Conservation (phyloP, 257 asterid genomes). For the Ligustrum vulgare region DNA sequence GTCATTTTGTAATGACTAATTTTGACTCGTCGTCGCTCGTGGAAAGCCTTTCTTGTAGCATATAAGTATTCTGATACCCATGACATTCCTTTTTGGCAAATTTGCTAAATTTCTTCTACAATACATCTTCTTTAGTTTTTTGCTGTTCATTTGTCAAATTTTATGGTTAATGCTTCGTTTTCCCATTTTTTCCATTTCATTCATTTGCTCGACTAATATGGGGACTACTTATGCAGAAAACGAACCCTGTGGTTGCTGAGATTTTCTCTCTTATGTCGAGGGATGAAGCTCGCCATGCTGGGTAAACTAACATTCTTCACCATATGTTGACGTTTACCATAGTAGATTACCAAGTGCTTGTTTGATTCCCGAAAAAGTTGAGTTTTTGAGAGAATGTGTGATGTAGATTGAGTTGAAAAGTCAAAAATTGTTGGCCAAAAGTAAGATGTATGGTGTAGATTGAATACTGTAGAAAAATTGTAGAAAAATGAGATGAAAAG, state of each 20-base stretch:
- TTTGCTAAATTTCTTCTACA: neutral
- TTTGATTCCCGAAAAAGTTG: too few species aligned
- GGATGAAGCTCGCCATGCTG: conserved; percentile 95
- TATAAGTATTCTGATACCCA: neutral
- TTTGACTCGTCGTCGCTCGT: too few species aligned
- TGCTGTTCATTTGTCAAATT: neutral
- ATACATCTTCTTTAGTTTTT: neutral
- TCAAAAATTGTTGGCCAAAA: too few species aligned
- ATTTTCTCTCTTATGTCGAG: conserved; percentile 94
- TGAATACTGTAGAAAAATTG: too few species aligned
- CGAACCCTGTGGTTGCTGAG: conserved; percentile 92
- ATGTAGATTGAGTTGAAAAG: too few species aligned
- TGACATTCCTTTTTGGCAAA: neutral
- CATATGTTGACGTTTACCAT: neutral
- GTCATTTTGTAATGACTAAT: neutral
- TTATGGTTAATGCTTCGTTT: neutral
- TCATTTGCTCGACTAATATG: neutral
- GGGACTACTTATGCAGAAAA: conserved; percentile 57
- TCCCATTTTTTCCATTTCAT: neutral
- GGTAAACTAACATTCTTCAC: conserved; percentile 40
- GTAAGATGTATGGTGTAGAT: too few species aligned
- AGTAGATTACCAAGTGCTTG: too few species aligned
- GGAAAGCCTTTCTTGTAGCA: neutral
- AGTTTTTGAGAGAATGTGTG: too few species aligned
- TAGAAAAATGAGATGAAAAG: too few species aligned